Evolutionary conservation across 2,329 filamentous ascomycete species (phyloP), one percentile per base, ranked within the genome.

Genomic region (Aspergillus clavatus): DNA sequence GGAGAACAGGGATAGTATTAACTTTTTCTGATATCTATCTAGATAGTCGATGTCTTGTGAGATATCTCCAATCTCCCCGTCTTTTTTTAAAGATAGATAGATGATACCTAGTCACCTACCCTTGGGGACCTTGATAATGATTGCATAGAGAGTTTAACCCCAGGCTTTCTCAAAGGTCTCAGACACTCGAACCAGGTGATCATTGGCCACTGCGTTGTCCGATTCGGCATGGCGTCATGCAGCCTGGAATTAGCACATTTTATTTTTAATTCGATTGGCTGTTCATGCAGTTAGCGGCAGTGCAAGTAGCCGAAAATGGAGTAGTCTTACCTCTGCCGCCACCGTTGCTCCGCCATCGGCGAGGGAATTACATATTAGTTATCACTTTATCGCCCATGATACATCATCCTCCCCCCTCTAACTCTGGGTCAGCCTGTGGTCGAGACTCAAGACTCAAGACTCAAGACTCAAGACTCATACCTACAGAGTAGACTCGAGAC

Each of bases 211-310:
- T 54, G 61, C 59, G 50, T 55, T 54, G 55, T 42, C 47, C 45
- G 36, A 43, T 48, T 55, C 35, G 50, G 53, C 33, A 40, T 65
- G 56, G 60, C 62, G 59, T 63, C 60, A 66, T 65, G 61, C 58
- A 61, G 31, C 40, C 50, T 58, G 56, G 45, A 53, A 58, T 59
- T 62, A 61, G 61, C 61, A 55, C 52, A 43, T 36, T 43, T 46
- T 42, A n/a, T n/a, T 42, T 28, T 7, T 7, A 26, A 12, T 7
- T 19, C 57, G 38, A 61, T 63, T 62, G 57, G 57, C 6, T 14
- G n/a, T 18, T 43, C 36, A 47, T 46, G 46, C 50, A 53, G 46
- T n/a, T 57, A 53, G 59, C 52, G 45, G 42, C 53, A 57, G 57
- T 53, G 51, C 56, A 54, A 50, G 45, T 43, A 27, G 40, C 52